These are phyloP conservation scores for Datisca glomerata DNA, from an alignment of 306 rosid species.

Conservation along the genomic window DNA sequence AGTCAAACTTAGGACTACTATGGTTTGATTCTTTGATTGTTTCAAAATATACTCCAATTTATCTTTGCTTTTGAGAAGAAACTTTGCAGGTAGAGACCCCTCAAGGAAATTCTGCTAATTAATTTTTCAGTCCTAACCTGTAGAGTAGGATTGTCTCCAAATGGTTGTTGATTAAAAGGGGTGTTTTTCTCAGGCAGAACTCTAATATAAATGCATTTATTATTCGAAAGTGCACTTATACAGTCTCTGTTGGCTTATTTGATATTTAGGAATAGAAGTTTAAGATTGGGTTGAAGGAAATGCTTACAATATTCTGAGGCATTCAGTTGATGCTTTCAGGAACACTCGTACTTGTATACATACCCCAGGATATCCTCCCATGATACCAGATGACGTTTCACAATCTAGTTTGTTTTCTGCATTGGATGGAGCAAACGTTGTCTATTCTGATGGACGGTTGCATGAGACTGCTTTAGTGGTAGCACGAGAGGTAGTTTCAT, in stretches of 20 bases:
- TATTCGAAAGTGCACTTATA: too few species aligned
- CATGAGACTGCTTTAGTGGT: slow-evolving; percentile 62
- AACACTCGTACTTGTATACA: slow-evolving; percentile 75
- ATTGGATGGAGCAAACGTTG: slow-evolving; percentile 62
- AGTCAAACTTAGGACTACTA: too few species aligned
- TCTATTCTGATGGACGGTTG: slow-evolving; percentile 53
- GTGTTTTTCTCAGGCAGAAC: too few species aligned
- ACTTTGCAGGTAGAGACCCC: too few species aligned
- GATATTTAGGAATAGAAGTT: slow-evolving; percentile 11
- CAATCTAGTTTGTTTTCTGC: slow-evolving; percentile 45
- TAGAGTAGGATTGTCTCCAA: too few species aligned
- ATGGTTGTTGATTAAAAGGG: too few species aligned
- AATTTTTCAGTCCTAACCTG: too few species aligned
- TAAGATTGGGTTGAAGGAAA: not conserved
- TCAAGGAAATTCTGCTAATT: too few species aligned
- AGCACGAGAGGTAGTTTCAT: slow-evolving; percentile 70
- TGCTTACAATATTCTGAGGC: not conserved
- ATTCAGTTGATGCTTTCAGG: slow-evolving; percentile 31
- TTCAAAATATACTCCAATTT: too few species aligned
- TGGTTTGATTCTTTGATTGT: too few species aligned
- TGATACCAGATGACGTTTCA: slow-evolving; percentile 59
- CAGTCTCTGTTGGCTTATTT: slow-evolving; percentile 3
- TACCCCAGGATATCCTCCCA: slow-evolving; percentile 79
- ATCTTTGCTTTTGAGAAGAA: too few species aligned
- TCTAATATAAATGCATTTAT: too few species aligned